Percentiles rank a stretch among this genome's conserved stretches.
phyloP scores from a whole-genome alignment of 129 eudicot species.

The Apium graveolens region DNA sequence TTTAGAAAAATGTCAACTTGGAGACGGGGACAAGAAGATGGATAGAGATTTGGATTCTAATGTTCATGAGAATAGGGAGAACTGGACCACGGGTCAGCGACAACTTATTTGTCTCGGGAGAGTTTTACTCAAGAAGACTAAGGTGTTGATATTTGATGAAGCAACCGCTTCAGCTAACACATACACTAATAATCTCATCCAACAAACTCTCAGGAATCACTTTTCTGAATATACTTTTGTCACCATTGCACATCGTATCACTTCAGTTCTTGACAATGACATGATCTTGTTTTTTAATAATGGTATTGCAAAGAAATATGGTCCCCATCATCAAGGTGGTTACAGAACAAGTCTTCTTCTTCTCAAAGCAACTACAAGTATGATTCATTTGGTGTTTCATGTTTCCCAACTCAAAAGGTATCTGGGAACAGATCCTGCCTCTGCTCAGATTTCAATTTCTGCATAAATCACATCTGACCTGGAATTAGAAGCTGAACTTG shows the following conservation, averaged over 20 bases:
- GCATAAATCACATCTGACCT: too few relatives aligned
- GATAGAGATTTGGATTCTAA: not conserved
- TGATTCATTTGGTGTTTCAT: too few relatives aligned
- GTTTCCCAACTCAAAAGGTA: too few relatives aligned
- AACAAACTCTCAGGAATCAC: constrained; percentile 57
- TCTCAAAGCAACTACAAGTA: too few relatives aligned
- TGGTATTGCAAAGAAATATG: constrained; percentile 67
- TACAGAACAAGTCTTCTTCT: constrained; percentile 60
- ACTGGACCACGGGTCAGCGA: constrained; percentile 84
- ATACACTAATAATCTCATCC: constrained; percentile 51
- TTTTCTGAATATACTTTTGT: constrained; percentile 49
- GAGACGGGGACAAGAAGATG: constrained; percentile 3
- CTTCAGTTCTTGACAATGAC: constrained; percentile 73
- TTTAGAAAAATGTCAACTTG: too few relatives aligned
- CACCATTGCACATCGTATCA: constrained; percentile 73
- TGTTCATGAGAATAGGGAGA: constrained; percentile 60
- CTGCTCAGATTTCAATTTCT: too few relatives aligned
- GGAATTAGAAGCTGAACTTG: too few relatives aligned
- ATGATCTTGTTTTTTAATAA: constrained; percentile 67
- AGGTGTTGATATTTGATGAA: constrained; percentile 66
- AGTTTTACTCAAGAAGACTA: constrained; percentile 50
- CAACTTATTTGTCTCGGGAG: constrained; percentile 34
- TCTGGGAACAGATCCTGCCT: too few relatives aligned
- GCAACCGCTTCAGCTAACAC: constrained; percentile 89
- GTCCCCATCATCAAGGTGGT: constrained; percentile 54